These are phyloP conservation scores for Calonectria crousiana DNA, from an alignment of 2,329 filamentous ascomycete genomes.

Conservation along the genomic window DNA sequence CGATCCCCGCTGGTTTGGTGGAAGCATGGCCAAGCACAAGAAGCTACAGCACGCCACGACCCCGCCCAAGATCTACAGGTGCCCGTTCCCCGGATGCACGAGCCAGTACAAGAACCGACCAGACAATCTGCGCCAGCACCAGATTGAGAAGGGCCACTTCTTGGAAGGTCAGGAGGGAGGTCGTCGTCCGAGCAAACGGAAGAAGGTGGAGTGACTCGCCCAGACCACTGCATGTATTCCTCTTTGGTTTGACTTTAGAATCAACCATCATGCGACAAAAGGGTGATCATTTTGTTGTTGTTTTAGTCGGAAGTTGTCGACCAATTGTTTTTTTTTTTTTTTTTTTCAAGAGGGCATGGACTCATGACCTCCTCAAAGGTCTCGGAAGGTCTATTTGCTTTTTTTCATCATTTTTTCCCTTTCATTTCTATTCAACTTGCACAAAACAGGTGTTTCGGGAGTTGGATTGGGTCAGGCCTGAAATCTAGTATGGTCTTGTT, in stretches of 20 bases:
- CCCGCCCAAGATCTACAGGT: conserved; percentile 65
- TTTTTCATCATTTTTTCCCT: conserved; percentile 9
- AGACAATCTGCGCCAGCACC: conserved; percentile 68
- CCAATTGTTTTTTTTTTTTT: background rate
- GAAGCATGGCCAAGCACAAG: conserved; percentile 70
- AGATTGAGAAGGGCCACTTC: conserved; percentile 68
- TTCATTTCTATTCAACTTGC: conserved; percentile 18
- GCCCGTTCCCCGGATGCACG: conserved; percentile 64
- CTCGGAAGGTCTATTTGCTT: conserved; percentile 16
- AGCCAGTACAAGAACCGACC: conserved; percentile 68
- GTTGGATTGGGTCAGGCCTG: conserved; percentile 4
- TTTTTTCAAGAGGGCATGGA: background rate
- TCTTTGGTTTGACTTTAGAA: background rate
- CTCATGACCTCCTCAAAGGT: background rate
- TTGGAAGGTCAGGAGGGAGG: conserved; percentile 55
- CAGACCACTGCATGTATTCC: background rate
- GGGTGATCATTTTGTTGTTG: background rate
- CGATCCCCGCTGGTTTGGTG: conserved; percentile 69
- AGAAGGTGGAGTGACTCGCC: conserved; percentile 50
- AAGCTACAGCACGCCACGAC: conserved; percentile 64
- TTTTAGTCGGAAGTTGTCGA: background rate
- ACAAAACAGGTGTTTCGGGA: conserved; percentile 32
- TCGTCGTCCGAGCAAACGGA: conserved; percentile 60
- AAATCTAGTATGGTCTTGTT: conserved; percentile 2
- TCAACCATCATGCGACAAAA: background rate